A percentile compares a stretch with the other conserved stretches of the same genome.
phyloP scores from a whole-genome alignment of 106 monocot species.

The Acorus gramineus region DNA sequence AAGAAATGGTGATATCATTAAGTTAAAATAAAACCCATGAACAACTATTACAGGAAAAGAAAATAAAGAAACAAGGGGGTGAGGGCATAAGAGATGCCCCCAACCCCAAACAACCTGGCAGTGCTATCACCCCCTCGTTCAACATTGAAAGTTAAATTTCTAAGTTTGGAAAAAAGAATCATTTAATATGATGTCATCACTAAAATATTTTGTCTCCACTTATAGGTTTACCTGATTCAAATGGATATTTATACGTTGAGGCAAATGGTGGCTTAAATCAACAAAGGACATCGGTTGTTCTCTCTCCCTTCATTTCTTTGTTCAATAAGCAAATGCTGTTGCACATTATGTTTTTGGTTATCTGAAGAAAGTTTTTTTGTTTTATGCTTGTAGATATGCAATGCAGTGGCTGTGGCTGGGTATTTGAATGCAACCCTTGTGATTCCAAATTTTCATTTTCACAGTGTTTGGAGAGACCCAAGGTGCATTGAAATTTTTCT shows the following conservation, averaged over 20 bases:
- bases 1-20: too few species aligned
- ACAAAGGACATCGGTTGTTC: conserved; percentile 74
- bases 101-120: too few species aligned
- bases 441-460: conserved; percentile 92
- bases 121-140: too few species aligned
- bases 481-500: conserved; percentile 34
- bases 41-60: too few species aligned
- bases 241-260: conserved; percentile 94
- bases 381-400: conserved; percentile 66
- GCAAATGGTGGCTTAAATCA: conserved; percentile 99
- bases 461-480: conserved; percentile 95
- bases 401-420: conserved; percentile 95
- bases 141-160: background rate
- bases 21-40: too few species aligned
- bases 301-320: background rate
- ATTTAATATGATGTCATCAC: background rate
- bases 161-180: background rate
- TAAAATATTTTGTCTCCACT: background rate
- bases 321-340: background rate
- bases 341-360: background rate
- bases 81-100: too few species aligned
- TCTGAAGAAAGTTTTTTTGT: background rate
- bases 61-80: too few species aligned
- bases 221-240: conserved; percentile 74
- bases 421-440: conserved; percentile 95